Evolutionary conservation across 208 protist genomes (phyloP), one percentile per base, ranked within the genome.

Genomic region (Acanthamoeba lenticulata): DNA sequence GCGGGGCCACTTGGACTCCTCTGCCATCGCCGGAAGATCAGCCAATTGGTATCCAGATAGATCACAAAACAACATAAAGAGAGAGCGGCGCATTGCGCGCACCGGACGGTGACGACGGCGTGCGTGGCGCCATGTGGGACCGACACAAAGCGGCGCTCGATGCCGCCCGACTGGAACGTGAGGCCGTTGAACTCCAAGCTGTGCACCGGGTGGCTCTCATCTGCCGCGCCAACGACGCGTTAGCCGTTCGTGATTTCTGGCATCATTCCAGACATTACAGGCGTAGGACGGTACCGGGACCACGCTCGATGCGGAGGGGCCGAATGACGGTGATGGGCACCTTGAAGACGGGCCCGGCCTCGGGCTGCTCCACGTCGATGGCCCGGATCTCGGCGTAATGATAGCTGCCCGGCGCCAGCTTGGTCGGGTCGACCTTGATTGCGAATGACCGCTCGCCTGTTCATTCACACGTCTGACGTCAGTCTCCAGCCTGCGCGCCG

Each of bases 271-370:
- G 29, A 85, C 7, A 9, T 19, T 19, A 40, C 21, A 77, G 9
- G 19, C 17, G 79, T 13, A 32, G 32, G 34, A 57, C 21, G 9
- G 3, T 55, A 93, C 65, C 55, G 1, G 21, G 90, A 11, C 32
- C 89, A 11, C 34, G 89, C 29, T 72, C 42, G 29, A 93, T 49
- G 42, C 47, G 40, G 29, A 93, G 42, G 38, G 89, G 89, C 4
- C 62, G 89, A 32, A 94, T 79, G 32, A 95, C 95, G 13, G 93
- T 95, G 57, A 96, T 62, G 32, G 95, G 95, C 4, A 96, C 55
- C 36, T 60, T 52, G 72, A 95, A 96, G 36, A 95, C 92, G 4
- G 85, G 57, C 2, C 95, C 95, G 34, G 57, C 74, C 40, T 38
- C 36, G 27, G 92, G 65, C 32, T 42, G 17, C 2, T 44, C 42